Base-by-base conservation (phyloP, 108 stramenopile species). In the Chaetoceros tenuissimus region DNA sequence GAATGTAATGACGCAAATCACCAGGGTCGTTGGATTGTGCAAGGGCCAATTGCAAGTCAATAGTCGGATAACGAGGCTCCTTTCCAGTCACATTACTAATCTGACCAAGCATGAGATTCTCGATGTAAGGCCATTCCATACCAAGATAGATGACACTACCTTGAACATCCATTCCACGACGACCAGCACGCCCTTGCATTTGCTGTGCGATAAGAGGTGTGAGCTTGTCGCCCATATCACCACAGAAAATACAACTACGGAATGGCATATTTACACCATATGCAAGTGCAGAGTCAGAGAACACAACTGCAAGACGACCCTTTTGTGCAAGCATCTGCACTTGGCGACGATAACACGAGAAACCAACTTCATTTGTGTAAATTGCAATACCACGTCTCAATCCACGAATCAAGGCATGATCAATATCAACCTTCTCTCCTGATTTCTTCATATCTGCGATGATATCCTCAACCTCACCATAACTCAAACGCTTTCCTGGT, bases 221-320 rank as follows among this genome's bases (percentile, higher is more conserved):
- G 43, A 98, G 70, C 24, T 69, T 71, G 24, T 89, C 87, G 44
- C 89, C 92, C 89, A 93, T 92, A 63, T 96, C 97, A 54, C 95
- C 95, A 73, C 95, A 98, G 75, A 99, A 99, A 55, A 97, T 76
- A 66, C 94, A 94, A 3, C 94, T 88, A 60, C 98, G 92, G 94
- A 99, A 99, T 16, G 98, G 98, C 98, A 99, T 99, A 77, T 99
- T 99, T 16, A 99, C 96, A 29, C 98, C 98, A 69, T 97, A 99
- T 0, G 98, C 98, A 46, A 99, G 80, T n/a, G 95, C 94, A 51
- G 91, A 83, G 65, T 99, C 98, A 31, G 92, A 93, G 54, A 99
- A 97, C 10, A 99, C 98, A 57, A 99, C 93, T n/a, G 92, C 96
- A 19, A 99, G 79, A 63, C 95, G 93, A 60, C 96, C 98, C 70